Conservation (phyloP, 495 filamentous ascomycete species). For the Neurospora sp. region DNA sequence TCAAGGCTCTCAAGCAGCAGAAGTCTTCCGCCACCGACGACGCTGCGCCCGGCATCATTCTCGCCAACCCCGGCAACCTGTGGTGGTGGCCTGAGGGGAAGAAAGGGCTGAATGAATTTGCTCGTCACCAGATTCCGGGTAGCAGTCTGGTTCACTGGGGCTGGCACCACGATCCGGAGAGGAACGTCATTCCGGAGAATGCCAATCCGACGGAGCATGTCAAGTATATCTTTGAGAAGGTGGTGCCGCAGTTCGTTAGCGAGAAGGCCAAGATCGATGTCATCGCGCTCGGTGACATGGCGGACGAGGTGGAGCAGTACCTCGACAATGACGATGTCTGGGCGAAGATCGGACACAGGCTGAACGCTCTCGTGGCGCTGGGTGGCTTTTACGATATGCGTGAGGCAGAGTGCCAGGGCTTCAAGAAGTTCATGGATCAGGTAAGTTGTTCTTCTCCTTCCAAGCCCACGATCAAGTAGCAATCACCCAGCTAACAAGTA, state of each 20-base stretch:
- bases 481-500: not conserved
- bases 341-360: conserved; percentile 28
- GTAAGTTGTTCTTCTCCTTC: conserved; percentile 22
- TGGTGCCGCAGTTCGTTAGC: conserved; percentile 39
- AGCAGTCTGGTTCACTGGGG: conserved; percentile 44
- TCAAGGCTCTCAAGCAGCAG: conserved; percentile 38
- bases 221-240: conserved; percentile 49
- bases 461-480: not conserved
- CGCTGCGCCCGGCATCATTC: conserved; percentile 42
- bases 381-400: conserved; percentile 24
- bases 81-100: conserved; percentile 53
- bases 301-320: conserved; percentile 42
- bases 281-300: conserved; percentile 52
- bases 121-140: conserved; percentile 45
- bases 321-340: conserved; percentile 42
- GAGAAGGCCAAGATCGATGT: conserved; percentile 48
- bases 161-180: conserved; percentile 22
- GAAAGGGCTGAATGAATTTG: conserved; percentile 42
- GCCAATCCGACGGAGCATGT: conserved; percentile 45
- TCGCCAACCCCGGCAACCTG: conserved; percentile 64
- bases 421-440: conserved; percentile 35
- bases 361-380: conserved; percentile 32
- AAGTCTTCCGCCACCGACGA: conserved; percentile 18
- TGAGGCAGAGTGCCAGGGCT: conserved; percentile 26
- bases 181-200: conserved; percentile 52